phyloP scores from a whole-genome alignment of 305 asterid species.

The Solanum hybrid region DNA sequence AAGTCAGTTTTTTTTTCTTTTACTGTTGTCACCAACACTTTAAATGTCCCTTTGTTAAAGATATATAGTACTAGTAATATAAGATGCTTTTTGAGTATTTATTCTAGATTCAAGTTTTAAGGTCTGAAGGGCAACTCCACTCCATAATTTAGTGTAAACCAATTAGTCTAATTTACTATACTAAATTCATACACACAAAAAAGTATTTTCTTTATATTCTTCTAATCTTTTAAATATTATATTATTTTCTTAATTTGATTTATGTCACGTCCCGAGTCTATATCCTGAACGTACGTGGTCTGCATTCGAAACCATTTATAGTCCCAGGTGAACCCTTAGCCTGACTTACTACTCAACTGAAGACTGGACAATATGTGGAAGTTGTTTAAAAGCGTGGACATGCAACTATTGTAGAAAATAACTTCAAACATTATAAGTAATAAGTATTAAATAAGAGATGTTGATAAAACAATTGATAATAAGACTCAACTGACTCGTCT shows the following conservation, averaged over 20 bases:
- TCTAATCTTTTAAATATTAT: no score
- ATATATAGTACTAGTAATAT: background rate
- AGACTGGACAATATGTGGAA: background rate
- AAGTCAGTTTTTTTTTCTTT: background rate
- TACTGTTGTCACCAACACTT: background rate
- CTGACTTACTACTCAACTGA: background rate
- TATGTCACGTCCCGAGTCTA: background rate
- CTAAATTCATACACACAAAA: background rate
- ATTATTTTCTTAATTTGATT: no score
- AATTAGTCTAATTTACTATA: background rate
- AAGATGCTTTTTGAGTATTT: background rate
- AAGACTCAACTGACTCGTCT: background rate
- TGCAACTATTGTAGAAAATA: background rate
- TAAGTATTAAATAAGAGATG: no score
- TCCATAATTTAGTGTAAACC: background rate
- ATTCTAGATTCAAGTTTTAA: background rate
- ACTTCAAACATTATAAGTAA: background rate
- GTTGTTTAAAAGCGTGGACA: background rate
- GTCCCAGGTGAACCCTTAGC: background rate
- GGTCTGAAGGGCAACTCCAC: background rate
- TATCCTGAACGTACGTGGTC: background rate
- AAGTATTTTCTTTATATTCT: background rate
- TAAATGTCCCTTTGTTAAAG: background rate
- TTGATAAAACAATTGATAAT: background rate
- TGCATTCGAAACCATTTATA: no score